Conservation (phyloP, 140 eudicot species). For the Bidens hawaiensis region DNA sequence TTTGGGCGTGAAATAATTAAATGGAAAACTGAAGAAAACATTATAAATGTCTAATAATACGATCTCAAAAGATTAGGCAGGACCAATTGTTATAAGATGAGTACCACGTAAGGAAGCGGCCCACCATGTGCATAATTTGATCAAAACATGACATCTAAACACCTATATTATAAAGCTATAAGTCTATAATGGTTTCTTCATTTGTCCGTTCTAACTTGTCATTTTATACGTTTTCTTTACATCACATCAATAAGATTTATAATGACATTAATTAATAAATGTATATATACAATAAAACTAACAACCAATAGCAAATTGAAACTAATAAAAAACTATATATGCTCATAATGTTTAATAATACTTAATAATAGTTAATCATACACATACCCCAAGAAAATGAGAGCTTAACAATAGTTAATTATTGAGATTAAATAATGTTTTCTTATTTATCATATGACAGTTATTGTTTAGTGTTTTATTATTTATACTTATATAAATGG, state of each 20-base stretch:
- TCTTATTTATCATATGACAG: background rate
- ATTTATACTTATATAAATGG: no score
- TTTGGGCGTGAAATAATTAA: background rate
- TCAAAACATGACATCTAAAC: conserved; percentile 36
- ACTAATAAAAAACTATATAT: no score
- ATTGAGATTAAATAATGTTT: background rate
- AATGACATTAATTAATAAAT: no score
- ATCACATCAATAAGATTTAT: background rate
- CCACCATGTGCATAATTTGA: conserved; percentile 34
- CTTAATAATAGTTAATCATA: background rate
- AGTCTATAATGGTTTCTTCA: background rate
- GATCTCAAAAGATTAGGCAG: conserved; percentile 21
- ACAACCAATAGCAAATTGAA: background rate
- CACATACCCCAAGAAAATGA: background rate
- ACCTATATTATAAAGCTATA: conserved; percentile 9
- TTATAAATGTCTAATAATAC: background rate
- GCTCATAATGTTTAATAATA: no score
- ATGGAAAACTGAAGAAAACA: background rate
- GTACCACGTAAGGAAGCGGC: conserved; percentile 24
- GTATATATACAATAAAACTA: background rate
- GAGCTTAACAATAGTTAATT: background rate
- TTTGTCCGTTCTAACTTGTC: conserved; percentile 14
- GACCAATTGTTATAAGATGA: conserved; percentile 18
- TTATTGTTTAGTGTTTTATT: no score
- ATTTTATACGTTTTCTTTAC: conserved; percentile 17